phyloP scores from a whole-genome alignment of 441 rosid species.

The Arabidopsis hybrid region DNA sequence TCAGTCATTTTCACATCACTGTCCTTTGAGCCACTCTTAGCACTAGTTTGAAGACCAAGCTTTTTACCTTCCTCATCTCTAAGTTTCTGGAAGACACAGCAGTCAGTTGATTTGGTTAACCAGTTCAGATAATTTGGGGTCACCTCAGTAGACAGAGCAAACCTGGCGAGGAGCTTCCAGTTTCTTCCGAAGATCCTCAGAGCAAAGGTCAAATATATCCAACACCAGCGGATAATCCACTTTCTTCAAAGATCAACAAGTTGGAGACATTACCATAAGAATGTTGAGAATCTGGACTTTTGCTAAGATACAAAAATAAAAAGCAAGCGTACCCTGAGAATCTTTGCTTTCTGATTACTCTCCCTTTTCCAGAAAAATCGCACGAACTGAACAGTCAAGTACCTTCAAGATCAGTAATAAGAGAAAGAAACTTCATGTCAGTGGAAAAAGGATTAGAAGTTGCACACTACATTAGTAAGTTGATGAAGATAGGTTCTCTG shows the following conservation, averaged over 20 bases:
- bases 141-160: slow-evolving; percentile 23
- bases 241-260: slow-evolving; percentile 63
- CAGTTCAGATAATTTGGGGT: slow-evolving; percentile 1
- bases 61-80: slow-evolving; percentile 92
- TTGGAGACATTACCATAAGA: slow-evolving; percentile 29
- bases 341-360: slow-evolving; percentile 98
- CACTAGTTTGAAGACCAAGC: slow-evolving; percentile 75
- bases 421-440: slow-evolving; percentile 13
- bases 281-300: neutral
- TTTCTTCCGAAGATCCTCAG: slow-evolving; percentile 78
- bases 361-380: slow-evolving; percentile 99
- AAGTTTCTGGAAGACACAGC: slow-evolving; percentile 55
- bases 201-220: slow-evolving; percentile 93
- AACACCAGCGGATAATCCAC: slow-evolving; percentile 95
- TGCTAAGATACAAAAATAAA: slow-evolving; percentile 9
- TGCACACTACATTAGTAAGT: slow-evolving; percentile 4
- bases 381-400: slow-evolving; percentile 95
- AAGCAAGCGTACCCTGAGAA: slow-evolving; percentile 69
- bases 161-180: slow-evolving; percentile 96
- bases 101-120: slow-evolving; percentile 7
- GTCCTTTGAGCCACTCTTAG: slow-evolving; percentile 60
- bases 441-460: slow-evolving; percentile 20
- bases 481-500: neutral
- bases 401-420: slow-evolving; percentile 57
- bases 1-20: slow-evolving; percentile 78